These are phyloP conservation scores for Cicer bijugum DNA, from an alignment of 306 rosid genomes.

Conservation along the genomic window DNA sequence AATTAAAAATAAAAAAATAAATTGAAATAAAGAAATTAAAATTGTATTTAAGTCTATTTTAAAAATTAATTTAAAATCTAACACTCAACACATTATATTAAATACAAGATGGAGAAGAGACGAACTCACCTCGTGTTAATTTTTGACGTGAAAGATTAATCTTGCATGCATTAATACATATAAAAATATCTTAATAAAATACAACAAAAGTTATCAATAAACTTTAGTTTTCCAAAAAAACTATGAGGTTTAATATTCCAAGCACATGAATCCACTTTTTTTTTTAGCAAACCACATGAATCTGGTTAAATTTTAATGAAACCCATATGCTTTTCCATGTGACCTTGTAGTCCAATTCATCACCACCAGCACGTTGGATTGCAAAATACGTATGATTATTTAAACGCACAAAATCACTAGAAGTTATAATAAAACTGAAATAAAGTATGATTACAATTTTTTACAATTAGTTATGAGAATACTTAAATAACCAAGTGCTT, in stretches of 20 bases:
- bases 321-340: conserved; percentile 40
- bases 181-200: conserved; percentile 3
- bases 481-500: background rate
- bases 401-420: background rate
- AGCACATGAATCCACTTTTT: conserved; percentile 35
- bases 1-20: too few species aligned
- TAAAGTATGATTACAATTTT: background rate
- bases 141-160: background rate
- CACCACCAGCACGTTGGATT: conserved; percentile 38
- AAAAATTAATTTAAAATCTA: too few species aligned
- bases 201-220: background rate
- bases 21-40: too few species aligned
- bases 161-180: background rate
- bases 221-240: background rate
- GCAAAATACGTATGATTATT: background rate
- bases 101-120: too few species aligned
- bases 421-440: background rate
- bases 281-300: conserved; percentile 36
- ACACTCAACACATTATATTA: too few species aligned
- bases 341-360: conserved; percentile 29
- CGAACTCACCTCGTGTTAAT: too few species aligned
- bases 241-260: background rate
- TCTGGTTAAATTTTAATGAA: conserved; percentile 4
- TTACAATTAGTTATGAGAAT: background rate
- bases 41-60: too few species aligned